Conservation (phyloP, 1,284 basidiomycete species). For the Trichosporon faecale region DNA sequence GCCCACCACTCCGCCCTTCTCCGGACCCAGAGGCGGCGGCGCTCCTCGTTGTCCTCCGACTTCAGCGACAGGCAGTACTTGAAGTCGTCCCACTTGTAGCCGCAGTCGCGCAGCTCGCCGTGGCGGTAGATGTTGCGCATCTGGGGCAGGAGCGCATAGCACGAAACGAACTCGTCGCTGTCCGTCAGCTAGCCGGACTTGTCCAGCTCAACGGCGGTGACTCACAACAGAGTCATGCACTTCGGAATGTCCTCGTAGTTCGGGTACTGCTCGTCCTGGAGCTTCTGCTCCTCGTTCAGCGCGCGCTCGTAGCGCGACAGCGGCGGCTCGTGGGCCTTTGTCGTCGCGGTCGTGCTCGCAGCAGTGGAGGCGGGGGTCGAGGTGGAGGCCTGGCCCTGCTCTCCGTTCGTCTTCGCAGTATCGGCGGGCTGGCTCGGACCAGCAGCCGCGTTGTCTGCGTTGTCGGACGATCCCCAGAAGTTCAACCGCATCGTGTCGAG, state of each 20-base stretch:
- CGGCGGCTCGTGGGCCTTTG: slow-evolving; percentile 21
- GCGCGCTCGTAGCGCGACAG: slow-evolving; percentile 37
- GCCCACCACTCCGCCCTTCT: slow-evolving; percentile 91
- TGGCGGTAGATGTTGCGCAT: slow-evolving; percentile 81
- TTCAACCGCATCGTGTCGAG: slow-evolving; percentile 16
- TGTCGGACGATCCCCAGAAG: slow-evolving; percentile 13
- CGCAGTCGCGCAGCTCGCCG: slow-evolving; percentile 74
- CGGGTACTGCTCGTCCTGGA: slow-evolving; percentile 57
- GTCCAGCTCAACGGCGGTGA: slow-evolving; percentile 4
- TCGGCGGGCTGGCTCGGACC: neutral
- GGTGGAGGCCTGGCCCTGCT: neutral
- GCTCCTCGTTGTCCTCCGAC: slow-evolving; percentile 69
- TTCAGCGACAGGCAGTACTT: slow-evolving; percentile 91
- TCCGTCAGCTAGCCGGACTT: neutral
- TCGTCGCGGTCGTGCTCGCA: too few relatives aligned
- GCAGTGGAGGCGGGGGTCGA: neutral
- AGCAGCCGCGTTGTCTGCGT: neutral
- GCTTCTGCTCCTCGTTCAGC: slow-evolving; percentile 45
- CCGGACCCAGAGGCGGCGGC: slow-evolving; percentile 76
- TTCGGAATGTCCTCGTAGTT: slow-evolving; percentile 72
- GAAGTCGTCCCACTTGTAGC: slow-evolving; percentile 81
- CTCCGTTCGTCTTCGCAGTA: neutral
- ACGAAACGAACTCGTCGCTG: slow-evolving; percentile 70
- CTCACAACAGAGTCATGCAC: slow-evolving; percentile 67
- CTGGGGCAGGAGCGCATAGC: slow-evolving; percentile 77